Conservation (phyloP, 306 rosid genomes). For the Quercus berberidifolia region DNA sequence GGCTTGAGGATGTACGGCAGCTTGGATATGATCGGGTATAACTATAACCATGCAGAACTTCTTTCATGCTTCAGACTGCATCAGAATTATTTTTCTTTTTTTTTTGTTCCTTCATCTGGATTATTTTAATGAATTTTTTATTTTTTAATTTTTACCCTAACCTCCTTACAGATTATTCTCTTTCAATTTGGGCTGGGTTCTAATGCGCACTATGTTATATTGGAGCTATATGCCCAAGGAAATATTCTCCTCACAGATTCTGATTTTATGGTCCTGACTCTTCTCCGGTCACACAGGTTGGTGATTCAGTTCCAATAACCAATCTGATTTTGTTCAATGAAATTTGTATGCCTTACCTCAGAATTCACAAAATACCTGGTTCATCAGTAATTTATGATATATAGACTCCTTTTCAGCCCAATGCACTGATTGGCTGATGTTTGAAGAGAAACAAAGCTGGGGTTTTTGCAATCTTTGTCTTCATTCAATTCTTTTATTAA, state of each 20-base stretch:
- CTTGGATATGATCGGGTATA: constrained; percentile 96
- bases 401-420: neutral
- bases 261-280: constrained; percentile 80
- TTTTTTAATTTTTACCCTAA: neutral
- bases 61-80: neutral
- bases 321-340: neutral
- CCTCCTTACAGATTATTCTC: constrained; percentile 66
- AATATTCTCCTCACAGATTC: constrained; percentile 85
- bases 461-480: neutral
- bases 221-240: constrained; percentile 96
- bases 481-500: neutral
- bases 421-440: neutral
- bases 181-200: constrained; percentile 96
- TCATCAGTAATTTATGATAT: neutral
- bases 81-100: neutral
- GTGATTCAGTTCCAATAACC: neutral
- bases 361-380: neutral
- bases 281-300: constrained; percentile 97
- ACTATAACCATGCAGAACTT: neutral
- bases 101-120: neutral
- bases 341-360: neutral
- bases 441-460: neutral
- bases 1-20: constrained; percentile 98
- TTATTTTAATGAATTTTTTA: neutral
- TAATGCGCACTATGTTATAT: constrained; percentile 77